Evolutionary conservation across 441 rosid species (phyloP), one percentile per base, ranked within the genome.

Genomic region (Monsonia emarginata): DNA sequence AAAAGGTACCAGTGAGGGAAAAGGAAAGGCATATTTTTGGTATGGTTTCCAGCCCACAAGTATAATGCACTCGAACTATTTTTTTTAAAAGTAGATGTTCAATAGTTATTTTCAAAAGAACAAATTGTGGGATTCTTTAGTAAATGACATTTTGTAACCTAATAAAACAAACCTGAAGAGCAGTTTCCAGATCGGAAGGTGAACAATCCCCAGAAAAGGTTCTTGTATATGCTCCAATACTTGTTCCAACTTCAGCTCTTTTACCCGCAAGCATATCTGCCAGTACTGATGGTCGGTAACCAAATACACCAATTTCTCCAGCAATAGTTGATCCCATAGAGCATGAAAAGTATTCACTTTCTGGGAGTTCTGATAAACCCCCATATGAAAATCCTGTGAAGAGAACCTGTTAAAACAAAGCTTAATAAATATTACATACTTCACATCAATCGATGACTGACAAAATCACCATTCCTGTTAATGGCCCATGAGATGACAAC

Each of bases 211-310:
- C 91, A 32, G 89, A 83, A 80, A 90, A 90, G 30, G 89, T 87
- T 81, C 97, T 84, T 88, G 84, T 84, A 76, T 89, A 92, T 16
- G 98, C 94, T 65, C 96, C 96, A 48, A 90, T 75, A 75, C 87
- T 90, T 65, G 88, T 86, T 71, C 94, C 87, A 59, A 88, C 96
- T 87, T 88, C 97, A 77, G 91, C 96, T 83, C 98, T 87, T 82
- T 92, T 92, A 64, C 98, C 96, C 72, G 96, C 97, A 68, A 92
- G 90, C 92, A 92, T 88, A 69, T 92, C 98, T 89, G 82, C 83
- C 44, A 90, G 80, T 70, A 92, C 68, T 50, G 96, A 83, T 50
- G 98, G 97, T 73, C 83, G 85, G 75, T 89, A 80, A 63, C 97
- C 98, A 86, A 84, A 92, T 52, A 88, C 82, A 67, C 98, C 98